A percentile compares a stretch with the other conserved stretches of the same genome.
phyloP scores from a whole-genome alignment of 106 monocot genomes.

The Hemerocallis citrina region DNA sequence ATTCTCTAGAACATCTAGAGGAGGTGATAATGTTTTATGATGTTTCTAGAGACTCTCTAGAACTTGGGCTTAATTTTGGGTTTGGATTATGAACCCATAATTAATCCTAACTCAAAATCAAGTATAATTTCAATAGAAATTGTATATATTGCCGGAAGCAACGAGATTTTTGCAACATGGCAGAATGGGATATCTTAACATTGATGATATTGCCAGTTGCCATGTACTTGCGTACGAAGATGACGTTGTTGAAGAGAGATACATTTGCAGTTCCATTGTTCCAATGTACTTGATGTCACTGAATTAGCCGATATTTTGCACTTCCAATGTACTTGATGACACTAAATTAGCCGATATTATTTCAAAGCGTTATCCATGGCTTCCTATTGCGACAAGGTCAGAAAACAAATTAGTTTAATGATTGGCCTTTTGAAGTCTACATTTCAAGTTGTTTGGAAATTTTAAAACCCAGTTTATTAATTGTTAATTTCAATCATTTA shows the following conservation, averaged over 20 bases:
- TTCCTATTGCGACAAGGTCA: neutral
- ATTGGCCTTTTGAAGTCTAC: neutral
- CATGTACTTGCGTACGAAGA: constrained; percentile 73
- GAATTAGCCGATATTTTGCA: constrained; percentile 34
- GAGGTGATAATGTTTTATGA: too few species aligned
- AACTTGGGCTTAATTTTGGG: too few species aligned
- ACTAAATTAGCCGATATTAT: constrained; percentile 21
- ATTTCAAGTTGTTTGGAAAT: neutral
- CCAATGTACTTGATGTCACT: constrained; percentile 41
- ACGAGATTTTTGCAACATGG: constrained; percentile 49
- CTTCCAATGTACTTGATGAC: constrained; percentile 37
- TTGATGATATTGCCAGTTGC: constrained; percentile 81
- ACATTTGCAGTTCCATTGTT: constrained; percentile 60
- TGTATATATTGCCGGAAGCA: too few species aligned
- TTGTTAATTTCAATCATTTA: neutral
- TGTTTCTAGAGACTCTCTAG: too few species aligned
- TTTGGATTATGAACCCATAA: too few species aligned
- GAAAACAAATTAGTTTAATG: too few species aligned
- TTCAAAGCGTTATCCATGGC: neutral
- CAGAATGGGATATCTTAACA: constrained; percentile 86
- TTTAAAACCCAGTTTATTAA: neutral
- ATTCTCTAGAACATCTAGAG: too few species aligned
- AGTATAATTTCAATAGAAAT: too few species aligned
- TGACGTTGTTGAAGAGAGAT: constrained; percentile 48
- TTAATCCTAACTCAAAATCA: too few species aligned